A percentile compares a stretch with the other conserved stretches of the same genome.
Evolutionary conservation across 108 stramenopile species (phyloP).

Genomic region (Mayamaea pseudoterrestris): DNA sequence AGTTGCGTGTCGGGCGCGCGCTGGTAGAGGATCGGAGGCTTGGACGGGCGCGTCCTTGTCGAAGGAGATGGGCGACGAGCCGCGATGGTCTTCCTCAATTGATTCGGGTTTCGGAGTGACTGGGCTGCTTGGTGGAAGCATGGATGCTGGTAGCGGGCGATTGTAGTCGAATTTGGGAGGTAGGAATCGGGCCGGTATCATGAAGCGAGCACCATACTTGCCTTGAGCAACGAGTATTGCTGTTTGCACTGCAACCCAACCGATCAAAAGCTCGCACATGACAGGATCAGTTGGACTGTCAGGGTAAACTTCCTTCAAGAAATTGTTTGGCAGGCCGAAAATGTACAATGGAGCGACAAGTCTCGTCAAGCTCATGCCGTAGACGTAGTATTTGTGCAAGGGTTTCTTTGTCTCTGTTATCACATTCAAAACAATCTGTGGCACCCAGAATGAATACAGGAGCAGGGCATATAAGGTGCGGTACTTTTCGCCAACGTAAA

Average conservation of each 20-base stretch:
- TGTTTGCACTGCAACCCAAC: conserved; percentile 81
- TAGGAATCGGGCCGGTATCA: conserved; percentile 84
- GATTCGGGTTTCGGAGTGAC: conserved; percentile 3
- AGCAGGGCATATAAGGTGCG: conserved; percentile 49
- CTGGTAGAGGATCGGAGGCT: too few species aligned
- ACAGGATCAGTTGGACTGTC: conserved; percentile 43
- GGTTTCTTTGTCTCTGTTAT: conserved; percentile 70
- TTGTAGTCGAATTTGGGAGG: conserved; percentile 91
- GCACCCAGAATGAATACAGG: conserved; percentile 93
- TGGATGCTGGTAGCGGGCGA: conserved; percentile 73
- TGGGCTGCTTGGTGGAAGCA: conserved; percentile 23
- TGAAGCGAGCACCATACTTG: conserved; percentile 82
- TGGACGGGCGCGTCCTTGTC: background rate
- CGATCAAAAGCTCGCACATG: conserved; percentile 54
- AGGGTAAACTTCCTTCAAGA: conserved; percentile 72
- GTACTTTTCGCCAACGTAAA: conserved; percentile 40
- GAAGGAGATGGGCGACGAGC: background rate
- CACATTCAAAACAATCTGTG: conserved; percentile 86
- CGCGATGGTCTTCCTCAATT: background rate
- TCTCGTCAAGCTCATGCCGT: conserved; percentile 80
- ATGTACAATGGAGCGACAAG: conserved; percentile 85
- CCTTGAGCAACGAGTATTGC: conserved; percentile 67
- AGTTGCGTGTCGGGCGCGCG: conserved; percentile 15
- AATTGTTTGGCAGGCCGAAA: conserved; percentile 77
- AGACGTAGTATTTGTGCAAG: conserved; percentile 71